Conservation (phyloP, 202 grass and related monocot genomes). For the Zoysia matrella region DNA sequence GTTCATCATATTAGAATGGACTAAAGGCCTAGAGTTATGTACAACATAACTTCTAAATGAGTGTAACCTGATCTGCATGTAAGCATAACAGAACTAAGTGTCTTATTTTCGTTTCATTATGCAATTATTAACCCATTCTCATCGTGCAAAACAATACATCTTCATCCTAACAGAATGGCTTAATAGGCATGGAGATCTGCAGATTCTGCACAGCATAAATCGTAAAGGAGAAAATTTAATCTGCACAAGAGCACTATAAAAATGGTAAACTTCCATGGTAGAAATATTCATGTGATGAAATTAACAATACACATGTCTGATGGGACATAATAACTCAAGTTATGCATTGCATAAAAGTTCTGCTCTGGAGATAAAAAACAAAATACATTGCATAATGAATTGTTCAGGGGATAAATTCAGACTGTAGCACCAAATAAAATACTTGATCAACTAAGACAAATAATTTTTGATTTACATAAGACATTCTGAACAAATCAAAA, state of each 20-base stretch:
- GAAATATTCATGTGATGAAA: conserved; percentile 19
- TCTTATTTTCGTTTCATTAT: background rate
- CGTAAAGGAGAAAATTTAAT: conserved; percentile 1
- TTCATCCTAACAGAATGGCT: background rate
- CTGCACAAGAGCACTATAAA: conserved; percentile 8
- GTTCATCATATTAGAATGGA: background rate
- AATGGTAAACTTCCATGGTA: background rate
- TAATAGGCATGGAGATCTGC: background rate
- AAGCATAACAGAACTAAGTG: background rate
- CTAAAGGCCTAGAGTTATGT: background rate
- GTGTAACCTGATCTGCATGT: background rate
- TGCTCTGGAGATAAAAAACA: conserved; percentile 2
- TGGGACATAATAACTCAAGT: conserved; percentile 12
- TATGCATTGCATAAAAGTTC: background rate
- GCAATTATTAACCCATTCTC: background rate
- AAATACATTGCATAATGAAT: background rate
- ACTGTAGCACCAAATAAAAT: conserved; percentile 11
- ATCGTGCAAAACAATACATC: background rate
- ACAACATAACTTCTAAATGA: background rate
- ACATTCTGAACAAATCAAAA: conserved; percentile 28
- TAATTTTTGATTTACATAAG: conserved; percentile 16
- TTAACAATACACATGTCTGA: background rate
- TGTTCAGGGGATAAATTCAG: conserved; percentile 8
- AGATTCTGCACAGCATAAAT: background rate
- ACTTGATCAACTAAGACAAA: background rate